phyloP scores from a whole-genome alignment of 768 basidiomycete genomes.

The Calocera cornea region DNA sequence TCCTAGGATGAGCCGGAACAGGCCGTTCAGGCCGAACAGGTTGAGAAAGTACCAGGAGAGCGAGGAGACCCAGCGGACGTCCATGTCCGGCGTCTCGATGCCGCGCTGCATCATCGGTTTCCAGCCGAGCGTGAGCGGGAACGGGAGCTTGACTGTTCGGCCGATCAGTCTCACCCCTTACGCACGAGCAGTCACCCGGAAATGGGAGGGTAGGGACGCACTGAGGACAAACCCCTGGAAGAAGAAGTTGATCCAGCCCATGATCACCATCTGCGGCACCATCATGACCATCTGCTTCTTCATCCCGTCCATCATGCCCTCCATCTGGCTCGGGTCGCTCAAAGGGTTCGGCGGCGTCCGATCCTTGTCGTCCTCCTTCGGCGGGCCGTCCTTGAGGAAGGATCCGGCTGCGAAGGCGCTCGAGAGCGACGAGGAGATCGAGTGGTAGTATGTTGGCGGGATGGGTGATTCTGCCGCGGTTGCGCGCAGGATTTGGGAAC shows the following conservation, averaged over 20 bases:
- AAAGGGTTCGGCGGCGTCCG: conserved; percentile 61
- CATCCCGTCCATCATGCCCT: conserved; percentile 97
- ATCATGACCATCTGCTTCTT: conserved; percentile 99
- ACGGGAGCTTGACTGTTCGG: conserved; percentile 76
- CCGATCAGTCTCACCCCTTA: neutral
- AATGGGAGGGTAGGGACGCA: conserved; percentile 30
- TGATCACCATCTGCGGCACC: conserved; percentile 95
- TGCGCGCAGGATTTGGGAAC: conserved; percentile 71
- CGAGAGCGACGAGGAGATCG: conserved; percentile 62
- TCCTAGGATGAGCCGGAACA: conserved; percentile 88
- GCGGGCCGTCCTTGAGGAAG: conserved; percentile 77
- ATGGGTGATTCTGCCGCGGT: conserved; percentile 72
- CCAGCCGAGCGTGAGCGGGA: conserved; percentile 92
- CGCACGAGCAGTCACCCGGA: neutral
- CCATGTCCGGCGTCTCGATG: conserved; percentile 89
- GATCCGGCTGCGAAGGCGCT: conserved; percentile 58
- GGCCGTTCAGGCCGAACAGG: conserved; percentile 91
- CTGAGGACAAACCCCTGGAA: conserved; percentile 97
- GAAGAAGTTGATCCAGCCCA: conserved; percentile 99
- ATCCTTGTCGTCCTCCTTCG: conserved; percentile 36
- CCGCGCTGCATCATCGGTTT: conserved; percentile 96
- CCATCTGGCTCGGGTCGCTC: conserved; percentile 83
- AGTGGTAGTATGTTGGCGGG: conserved; percentile 54
- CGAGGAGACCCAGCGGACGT: conserved; percentile 98
- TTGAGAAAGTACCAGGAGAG: conserved; percentile 99